These are phyloP conservation scores for Cephaloascus fragrans DNA, from an alignment of 805 yeast genomes.

Conservation along the genomic window DNA sequence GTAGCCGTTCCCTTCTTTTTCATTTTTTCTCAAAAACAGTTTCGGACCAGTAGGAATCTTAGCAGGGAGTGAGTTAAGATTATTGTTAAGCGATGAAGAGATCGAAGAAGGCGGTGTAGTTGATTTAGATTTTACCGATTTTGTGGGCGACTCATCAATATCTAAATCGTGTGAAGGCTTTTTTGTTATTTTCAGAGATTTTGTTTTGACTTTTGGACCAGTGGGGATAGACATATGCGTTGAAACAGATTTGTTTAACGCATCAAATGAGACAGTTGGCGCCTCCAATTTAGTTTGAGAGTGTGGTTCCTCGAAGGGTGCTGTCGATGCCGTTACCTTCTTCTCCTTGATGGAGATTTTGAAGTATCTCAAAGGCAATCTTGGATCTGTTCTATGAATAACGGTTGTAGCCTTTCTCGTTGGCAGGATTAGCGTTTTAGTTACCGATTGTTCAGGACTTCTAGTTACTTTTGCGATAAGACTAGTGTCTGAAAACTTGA, in stretches of 20 bases:
- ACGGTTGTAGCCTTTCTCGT: constrained; percentile 3
- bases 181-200: no score
- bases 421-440: neutral
- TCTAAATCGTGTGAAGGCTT: no score
- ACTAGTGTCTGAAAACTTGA: constrained; percentile 1
- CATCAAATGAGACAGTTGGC: no score
- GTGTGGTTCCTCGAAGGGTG: constrained; percentile 21
- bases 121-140: neutral
- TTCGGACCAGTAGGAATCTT: neutral
- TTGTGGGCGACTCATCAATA: no score
- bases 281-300: no score
- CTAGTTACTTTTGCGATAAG: no score
- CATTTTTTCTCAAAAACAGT: neutral
- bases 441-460: no score
- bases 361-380: constrained; percentile 28
- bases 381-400: constrained; percentile 8
- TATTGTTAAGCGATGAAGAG: neutral
- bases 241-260: no score
- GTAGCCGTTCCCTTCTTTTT: neutral
- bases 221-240: no score
- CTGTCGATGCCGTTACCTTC: constrained; percentile 28
- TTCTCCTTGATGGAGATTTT: constrained; percentile 24
- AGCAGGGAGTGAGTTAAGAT: neutral
- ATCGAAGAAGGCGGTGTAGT: neutral
- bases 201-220: no score